A percentile compares a stretch with the other conserved stretches of the same genome.
Conservation (phyloP, 257 asterid species). For the Solanum appendiculatum region DNA sequence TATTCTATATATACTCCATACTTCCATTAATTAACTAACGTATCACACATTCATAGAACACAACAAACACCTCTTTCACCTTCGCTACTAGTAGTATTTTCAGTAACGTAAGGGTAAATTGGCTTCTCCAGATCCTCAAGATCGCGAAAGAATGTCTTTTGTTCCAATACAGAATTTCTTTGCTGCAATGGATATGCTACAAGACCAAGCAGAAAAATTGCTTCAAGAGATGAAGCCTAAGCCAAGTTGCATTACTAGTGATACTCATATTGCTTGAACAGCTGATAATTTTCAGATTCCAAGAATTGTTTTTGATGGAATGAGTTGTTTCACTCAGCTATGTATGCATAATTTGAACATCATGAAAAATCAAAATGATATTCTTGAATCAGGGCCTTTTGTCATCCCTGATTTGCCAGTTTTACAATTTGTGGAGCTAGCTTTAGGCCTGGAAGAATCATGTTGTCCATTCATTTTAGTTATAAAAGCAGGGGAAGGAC, state of each 20-base stretch:
- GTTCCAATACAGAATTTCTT: too few relatives aligned
- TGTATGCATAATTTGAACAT: neutral
- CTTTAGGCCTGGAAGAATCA: neutral
- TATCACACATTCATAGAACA: too few relatives aligned
- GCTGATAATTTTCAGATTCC: neutral
- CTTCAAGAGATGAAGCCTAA: neutral
- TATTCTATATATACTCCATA: too few relatives aligned
- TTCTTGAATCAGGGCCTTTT: neutral
- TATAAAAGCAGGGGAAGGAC: neutral
- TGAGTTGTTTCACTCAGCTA: neutral
- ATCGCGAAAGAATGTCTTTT: constrained; percentile 73
- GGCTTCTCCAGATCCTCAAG: constrained; percentile 81
- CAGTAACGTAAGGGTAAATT: neutral
- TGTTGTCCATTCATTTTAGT: neutral
- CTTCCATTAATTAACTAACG: too few relatives aligned
- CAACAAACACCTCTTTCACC: too few relatives aligned
- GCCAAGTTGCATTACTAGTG: neutral
- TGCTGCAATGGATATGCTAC: neutral
- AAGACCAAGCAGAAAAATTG: neutral
- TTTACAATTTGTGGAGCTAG: neutral
- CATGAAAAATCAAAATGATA: neutral
- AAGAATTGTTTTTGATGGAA: neutral
- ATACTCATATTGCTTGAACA: neutral
- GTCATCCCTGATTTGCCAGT: neutral
- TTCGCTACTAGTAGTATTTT: too few relatives aligned